These are phyloP conservation scores for Blastosporella zonata DNA, from an alignment of 1,284 basidiomycete genomes.

Conservation along the genomic window DNA sequence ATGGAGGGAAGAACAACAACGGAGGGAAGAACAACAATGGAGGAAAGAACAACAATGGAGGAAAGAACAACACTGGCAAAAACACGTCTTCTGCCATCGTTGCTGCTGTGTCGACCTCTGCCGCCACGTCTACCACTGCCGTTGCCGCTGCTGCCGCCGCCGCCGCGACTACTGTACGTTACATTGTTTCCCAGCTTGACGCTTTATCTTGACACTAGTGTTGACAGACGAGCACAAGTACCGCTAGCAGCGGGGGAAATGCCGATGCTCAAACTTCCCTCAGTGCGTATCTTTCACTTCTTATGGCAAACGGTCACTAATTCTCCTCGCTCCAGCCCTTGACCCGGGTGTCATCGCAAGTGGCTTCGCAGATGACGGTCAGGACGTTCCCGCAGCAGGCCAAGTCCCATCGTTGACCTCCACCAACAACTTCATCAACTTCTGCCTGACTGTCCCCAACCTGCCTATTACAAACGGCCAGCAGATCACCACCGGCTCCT, in stretches of 20 bases:
- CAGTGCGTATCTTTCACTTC: conserved; percentile 22
- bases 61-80: conserved; percentile 12
- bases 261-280: conserved; percentile 29
- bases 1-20: no score
- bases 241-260: conserved; percentile 6
- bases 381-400: conserved; percentile 38
- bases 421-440: conserved; percentile 58
- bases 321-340: conserved; percentile 29
- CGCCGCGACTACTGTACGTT: conserved; percentile 4
- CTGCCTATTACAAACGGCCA: conserved; percentile 48
- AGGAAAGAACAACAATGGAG: conserved; percentile 15
- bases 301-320: not conserved
- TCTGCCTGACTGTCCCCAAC: conserved; percentile 34
- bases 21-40: no score
- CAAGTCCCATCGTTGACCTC: conserved; percentile 48
- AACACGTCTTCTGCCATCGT: no score
- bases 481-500: conserved; percentile 58
- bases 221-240: conserved; percentile 4
- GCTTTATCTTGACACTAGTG: not conserved
- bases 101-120: no score
- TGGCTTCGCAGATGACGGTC: conserved; percentile 45
- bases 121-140: not conserved
- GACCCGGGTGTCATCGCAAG: conserved; percentile 38
- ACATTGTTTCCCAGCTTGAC: not conserved
- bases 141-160: no score